phyloP scores from a whole-genome alignment of 2,329 filamentous ascomycete species.

The Venturia carpophila region DNA sequence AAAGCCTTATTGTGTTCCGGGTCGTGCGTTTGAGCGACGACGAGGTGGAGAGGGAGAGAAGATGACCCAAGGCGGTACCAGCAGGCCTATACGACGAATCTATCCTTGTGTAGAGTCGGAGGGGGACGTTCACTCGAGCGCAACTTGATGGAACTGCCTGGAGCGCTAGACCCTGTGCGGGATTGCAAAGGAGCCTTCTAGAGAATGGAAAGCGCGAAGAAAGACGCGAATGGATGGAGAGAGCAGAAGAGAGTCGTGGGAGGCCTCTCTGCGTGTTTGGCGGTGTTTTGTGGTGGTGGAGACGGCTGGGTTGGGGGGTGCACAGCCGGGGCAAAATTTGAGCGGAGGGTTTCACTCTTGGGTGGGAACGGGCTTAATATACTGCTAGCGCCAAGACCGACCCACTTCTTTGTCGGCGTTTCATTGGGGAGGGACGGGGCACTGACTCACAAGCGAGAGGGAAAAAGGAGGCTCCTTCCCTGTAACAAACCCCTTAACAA shows the following conservation, averaged over 20 bases:
- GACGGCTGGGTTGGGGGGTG: not conserved
- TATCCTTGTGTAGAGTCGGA: slow-evolving; percentile 3
- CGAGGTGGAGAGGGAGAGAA: not conserved
- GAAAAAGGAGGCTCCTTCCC: slow-evolving; percentile 2
- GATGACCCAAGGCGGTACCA: not conserved
- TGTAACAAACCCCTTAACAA: not conserved
- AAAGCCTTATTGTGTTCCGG: not conserved
- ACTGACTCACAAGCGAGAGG: not conserved
- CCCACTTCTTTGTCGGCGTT: not conserved
- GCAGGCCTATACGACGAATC: not conserved
- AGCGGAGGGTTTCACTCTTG: not conserved
- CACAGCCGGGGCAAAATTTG: not conserved
- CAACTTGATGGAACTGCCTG: slow-evolving; percentile 7
- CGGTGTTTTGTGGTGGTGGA: not conserved
- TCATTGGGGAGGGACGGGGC: not conserved
- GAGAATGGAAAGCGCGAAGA: slow-evolving; percentile 10
- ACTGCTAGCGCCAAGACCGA: not conserved
- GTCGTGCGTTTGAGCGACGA: slow-evolving; percentile 10
- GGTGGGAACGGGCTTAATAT: no score
- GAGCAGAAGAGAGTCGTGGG: not conserved
- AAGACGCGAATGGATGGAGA: not conserved
- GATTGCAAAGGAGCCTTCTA: not conserved
- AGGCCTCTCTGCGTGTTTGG: not conserved
- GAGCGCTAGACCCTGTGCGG: not conserved
- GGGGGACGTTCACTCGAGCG: not conserved